Base-by-base conservation (phyloP, 495 filamentous ascomycete genomes). In the Daldinia grandis region DNA sequence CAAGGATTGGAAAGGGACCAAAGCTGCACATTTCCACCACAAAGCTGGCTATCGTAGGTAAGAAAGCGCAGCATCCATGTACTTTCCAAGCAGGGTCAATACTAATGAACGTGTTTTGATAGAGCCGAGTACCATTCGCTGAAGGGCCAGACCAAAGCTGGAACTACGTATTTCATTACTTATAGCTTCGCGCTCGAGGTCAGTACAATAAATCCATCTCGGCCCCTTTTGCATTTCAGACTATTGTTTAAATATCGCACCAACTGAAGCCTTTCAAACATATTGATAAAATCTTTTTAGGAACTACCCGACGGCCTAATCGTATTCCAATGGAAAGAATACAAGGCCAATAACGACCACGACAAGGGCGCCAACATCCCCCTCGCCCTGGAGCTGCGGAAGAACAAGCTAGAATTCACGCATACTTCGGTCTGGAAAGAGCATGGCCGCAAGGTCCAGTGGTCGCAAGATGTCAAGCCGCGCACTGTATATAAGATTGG, bases 251-350 rank as follows among this genome's bases (percentile, higher is more conserved):
- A 17, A 47, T 1, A 24, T 47, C 12, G 1, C 17, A 4, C 8
- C 19, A 19, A 19, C 42, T 17, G 1, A 21, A 47, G 42, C 17
- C 19, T 19, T 47, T 17, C n/a, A 47, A 33, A 12, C 9, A 5
- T 28, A 19, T 24, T 47, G 21, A 47, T 24, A 47, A 59, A 28
- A 35, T 1, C n/a, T n/a, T n/a, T 14, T 8, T 59, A 71, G 68
- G 57, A 66, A 62, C 50, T 62, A 0, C 62, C 62, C 21, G 25
- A 56, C 51, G 62, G 62, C 24, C 68, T 71, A 28, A 40, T 71
- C 50, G 15, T 71, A 24, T 71, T 71, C 68, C 68, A 71, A 17
- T 71, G 68, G 68, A 66, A 71, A 15, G 68, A 71, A 27, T 71
- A 66, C 57, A 57, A 65, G 57, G 62, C 62, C 57, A 71, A 66